phyloP scores from a whole-genome alignment of 768 basidiomycete species.

The Phanerochaete carnosa region DNA sequence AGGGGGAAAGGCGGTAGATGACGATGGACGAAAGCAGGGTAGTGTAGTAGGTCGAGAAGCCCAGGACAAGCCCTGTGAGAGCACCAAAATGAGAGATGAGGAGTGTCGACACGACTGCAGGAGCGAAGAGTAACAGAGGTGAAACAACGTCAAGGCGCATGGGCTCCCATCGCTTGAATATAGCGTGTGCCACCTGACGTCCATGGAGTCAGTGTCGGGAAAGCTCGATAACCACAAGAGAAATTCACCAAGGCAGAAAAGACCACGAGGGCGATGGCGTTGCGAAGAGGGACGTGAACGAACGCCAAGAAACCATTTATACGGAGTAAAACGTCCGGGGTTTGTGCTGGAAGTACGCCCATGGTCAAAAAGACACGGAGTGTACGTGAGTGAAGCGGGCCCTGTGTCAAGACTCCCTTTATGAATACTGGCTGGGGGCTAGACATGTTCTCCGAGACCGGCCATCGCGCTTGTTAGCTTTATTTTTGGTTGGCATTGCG shows the following conservation, averaged over 20 bases:
- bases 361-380: no score
- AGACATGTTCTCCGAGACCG: no score
- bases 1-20: constrained; percentile 47
- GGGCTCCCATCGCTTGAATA: not conserved
- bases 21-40: constrained; percentile 10
- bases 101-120: not conserved
- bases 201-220: no score
- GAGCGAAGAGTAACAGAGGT: not conserved
- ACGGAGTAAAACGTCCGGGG: no score
- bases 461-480: no score
- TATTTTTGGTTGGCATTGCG: no score
- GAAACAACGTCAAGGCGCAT: not conserved
- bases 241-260: not conserved
- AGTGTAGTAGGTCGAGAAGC: not conserved
- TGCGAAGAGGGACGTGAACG: not conserved
- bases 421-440: no score
- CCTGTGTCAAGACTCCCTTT: no score
- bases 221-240: not conserved
- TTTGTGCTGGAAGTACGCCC: no score
- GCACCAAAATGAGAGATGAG: not conserved
- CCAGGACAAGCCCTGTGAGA: not conserved
- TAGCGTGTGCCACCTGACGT: not conserved
- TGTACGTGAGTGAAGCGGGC: no score
- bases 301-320: no score
- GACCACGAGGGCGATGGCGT: not conserved